Percentiles rank a stretch among this genome's conserved stretches.
These are phyloP conservation scores for Phanerochaete carnosa DNA, from an alignment of 768 basidiomycete species.

Conservation along the genomic window DNA sequence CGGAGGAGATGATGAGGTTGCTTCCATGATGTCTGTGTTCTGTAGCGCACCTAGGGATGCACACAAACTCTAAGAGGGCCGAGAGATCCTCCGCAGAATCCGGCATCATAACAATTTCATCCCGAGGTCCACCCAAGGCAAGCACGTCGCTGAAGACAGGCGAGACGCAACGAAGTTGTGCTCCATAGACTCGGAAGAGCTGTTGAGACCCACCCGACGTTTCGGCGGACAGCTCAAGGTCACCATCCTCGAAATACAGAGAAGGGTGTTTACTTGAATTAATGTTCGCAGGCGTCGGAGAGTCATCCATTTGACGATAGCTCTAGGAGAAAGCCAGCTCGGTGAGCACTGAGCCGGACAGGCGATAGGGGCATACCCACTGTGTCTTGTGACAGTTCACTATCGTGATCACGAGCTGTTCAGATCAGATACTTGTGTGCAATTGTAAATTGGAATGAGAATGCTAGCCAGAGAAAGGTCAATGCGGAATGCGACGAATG, in stretches of 20 bases:
- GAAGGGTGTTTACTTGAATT: neutral
- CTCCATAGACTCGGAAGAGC: conserved; percentile 6
- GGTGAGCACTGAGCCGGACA: too few species aligned
- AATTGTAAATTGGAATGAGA: too few species aligned
- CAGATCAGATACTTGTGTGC: too few species aligned
- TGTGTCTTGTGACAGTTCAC: too few species aligned
- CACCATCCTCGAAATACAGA: conserved; percentile 9
- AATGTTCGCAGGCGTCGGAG: too few species aligned
- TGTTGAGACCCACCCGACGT: neutral
- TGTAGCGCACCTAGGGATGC: conserved; percentile 4
- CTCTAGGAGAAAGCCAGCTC: too few species aligned
- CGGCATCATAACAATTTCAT: neutral
- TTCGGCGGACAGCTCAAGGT: conserved; percentile 1
- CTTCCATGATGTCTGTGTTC: neutral
- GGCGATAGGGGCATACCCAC: too few species aligned
- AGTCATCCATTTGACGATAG: too few species aligned
- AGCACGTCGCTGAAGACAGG: conserved; percentile 13
- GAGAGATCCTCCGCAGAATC: conserved; percentile 15
- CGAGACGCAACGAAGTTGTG: conserved; percentile 3
- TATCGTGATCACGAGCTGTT: too few species aligned
- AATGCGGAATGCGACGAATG: too few species aligned
- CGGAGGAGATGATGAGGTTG: neutral
- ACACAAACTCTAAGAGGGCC: conserved; percentile 8
- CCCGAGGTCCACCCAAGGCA: neutral
- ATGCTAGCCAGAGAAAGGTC: too few species aligned